phyloP scores from a whole-genome alignment of 2,329 filamentous ascomycete genomes.

The Xylaria multiplex region DNA sequence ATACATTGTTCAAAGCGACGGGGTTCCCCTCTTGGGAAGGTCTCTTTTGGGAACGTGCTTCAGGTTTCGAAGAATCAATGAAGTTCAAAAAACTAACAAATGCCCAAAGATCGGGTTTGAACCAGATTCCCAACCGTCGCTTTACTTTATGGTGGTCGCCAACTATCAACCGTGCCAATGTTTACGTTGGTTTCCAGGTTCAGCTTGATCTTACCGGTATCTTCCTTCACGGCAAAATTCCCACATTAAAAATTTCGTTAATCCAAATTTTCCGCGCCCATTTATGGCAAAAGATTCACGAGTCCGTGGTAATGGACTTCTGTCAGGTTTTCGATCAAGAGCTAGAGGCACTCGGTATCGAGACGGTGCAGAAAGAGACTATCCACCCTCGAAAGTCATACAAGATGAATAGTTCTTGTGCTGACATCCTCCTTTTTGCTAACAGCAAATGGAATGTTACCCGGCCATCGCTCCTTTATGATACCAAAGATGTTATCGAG shows the following conservation, averaged over 20 bases:
- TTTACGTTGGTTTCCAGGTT: conserved; percentile 99
- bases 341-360: conserved; percentile 92
- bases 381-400: conserved; percentile 99
- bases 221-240: conserved; percentile 98
- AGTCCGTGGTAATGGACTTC: conserved; percentile 99
- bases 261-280: conserved; percentile 99
- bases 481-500: conserved; percentile 95
- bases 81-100: conserved; percentile 99
- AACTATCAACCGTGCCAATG: conserved; percentile 93
- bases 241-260: conserved; percentile 94
- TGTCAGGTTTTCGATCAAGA: conserved; percentile 99
- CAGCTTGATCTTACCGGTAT: conserved; percentile 98
- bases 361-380: conserved; percentile 98
- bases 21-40: conserved; percentile 98
- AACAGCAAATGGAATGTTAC: conserved; percentile 99
- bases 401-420: conserved; percentile 99
- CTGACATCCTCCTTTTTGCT: conserved; percentile 95
- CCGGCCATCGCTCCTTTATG: conserved; percentile 88
- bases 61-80: conserved; percentile 74
- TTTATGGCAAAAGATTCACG: conserved; percentile 99
- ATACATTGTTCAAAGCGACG: conserved; percentile 95
- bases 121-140: conserved; percentile 97
- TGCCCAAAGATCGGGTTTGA: conserved; percentile 93
- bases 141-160: conserved; percentile 98
- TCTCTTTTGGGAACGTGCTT: conserved; percentile 80